Evolutionary conservation across 441 rosid genomes (phyloP), one percentile per base, ranked within the genome.

Genomic region (Francoa sonchifolia): DNA sequence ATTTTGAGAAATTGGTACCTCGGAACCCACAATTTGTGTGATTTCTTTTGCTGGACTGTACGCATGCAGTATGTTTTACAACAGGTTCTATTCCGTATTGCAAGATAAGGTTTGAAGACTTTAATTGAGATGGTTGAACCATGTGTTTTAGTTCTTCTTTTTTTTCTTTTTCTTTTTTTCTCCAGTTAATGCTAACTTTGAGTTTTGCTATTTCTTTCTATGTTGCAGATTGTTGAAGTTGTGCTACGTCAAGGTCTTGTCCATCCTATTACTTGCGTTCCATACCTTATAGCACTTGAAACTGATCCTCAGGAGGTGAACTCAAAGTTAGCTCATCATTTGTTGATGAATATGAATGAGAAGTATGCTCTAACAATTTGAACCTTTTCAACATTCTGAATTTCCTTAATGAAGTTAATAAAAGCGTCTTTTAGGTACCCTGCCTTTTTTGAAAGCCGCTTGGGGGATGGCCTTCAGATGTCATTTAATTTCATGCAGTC

Each of bases 221-320:
- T 42, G 19, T 19, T 64, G 27, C 90, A 88, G 99, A 93, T 93
- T 60, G 96, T 93, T 55, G 96, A 93, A 70, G 66, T 93, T 31
- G 99, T 84, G 45, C 73, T 93, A 35, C 96, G 94, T 17, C 97
- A 93, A 66, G 99, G 99, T 61, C 95, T 93, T 54, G 99, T 88
- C 52, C 99, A 93, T 73, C 99, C 99, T 57, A 93, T 93, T 47
- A 93, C 97, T 31, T 93, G 93, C 63, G 97, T 93, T 59, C 97
- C 99, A 13, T 72, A 84, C 66, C 79, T 93, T 61, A 88, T 93
- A 64, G 99, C 99, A 44, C 92, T 93, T 28, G 97, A 93, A 76
- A 76, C 96, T 33, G 99, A 93, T 76, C 97, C 94, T 43, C 77
- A 60, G 53, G 99, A 93, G 57, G 67, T 59, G 43, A 93, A 93